Percentiles rank a stretch among this genome's conserved stretches.
phyloP scores from a whole-genome alignment of 768 basidiomycete genomes.

The Phallus indusiatus region DNA sequence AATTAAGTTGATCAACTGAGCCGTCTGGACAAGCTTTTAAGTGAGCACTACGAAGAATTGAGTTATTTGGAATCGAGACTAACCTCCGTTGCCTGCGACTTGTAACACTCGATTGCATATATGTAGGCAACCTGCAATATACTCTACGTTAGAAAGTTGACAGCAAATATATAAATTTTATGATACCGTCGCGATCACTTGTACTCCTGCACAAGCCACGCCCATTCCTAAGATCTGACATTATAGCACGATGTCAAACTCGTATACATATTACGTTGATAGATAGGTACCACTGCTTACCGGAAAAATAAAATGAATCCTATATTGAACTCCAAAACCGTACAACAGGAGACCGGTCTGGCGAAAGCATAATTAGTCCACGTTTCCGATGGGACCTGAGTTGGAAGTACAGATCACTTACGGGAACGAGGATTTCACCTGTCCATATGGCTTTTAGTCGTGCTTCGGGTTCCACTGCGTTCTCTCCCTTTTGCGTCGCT shows the following conservation, averaged over 20 bases:
- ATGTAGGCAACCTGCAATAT: slow-evolving; percentile 1
- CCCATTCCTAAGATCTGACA: slow-evolving; percentile 6
- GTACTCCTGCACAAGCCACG: slow-evolving; percentile 2
- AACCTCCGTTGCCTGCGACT: slow-evolving; percentile 4
- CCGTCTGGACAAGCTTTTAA: not conserved
- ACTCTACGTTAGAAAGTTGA: not conserved
- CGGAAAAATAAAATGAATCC: not conserved
- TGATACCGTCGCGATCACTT: slow-evolving; percentile 2
- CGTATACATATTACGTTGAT: too few species aligned
- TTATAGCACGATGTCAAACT: not conserved
- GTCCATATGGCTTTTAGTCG: slow-evolving; percentile 7
- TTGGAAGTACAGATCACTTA: not conserved
- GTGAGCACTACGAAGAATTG: not conserved
- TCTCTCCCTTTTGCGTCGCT: not conserved
- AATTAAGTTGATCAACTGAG: slow-evolving; percentile 4
- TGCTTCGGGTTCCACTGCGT: not conserved
- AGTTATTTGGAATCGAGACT: not conserved
- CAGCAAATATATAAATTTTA: not conserved
- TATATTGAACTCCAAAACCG: slow-evolving; percentile 5
- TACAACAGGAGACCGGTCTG: slow-evolving; percentile 4
- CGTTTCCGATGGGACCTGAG: not conserved
- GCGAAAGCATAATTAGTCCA: not conserved
- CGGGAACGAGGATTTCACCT: slow-evolving; percentile 8
- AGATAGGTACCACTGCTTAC: not conserved
- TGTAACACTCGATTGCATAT: slow-evolving; percentile 6